Evolutionary conservation across 202 grass and related monocot species (phyloP), one percentile per base, ranked within the genome.

Genomic region (Digitaria exilis): DNA sequence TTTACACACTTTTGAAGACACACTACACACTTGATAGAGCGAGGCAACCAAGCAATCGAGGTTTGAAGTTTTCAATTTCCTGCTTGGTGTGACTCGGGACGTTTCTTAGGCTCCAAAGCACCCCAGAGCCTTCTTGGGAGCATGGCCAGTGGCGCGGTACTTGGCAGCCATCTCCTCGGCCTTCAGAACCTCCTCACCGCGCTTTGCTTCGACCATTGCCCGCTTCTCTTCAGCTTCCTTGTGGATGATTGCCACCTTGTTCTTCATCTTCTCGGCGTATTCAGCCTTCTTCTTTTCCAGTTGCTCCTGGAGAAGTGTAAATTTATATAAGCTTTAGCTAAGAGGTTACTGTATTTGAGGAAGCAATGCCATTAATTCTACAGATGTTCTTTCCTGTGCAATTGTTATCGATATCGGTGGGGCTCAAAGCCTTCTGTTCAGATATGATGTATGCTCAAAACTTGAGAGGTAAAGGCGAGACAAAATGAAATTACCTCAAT

Each of bases 201-300:
- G 74, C 80, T 79, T 86, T 30, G 96, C 96, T 87, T 93, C 92
- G 2, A 89, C 82, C 89, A 95, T 85, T 12, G 92, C 96, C 61
- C 87, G 82, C 83, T 98, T 95, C 89, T 98, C 96, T 66, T 95
- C 96, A 0, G 92, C 92, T 60, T 87, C 89, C 77, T 95, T 98
- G 80, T 98, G 96, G 73, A 98, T 77, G 29, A 87, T 72, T 9
- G 96, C 82, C 19, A 73, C 69, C 48, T 95, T 93, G 85, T 98
- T 98, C 87, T 95, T 95, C 92, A 98, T 93, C 82, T 91, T 93
- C 84, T 95, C 95, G 0, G 90, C 95, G 5, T 95, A 95, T 80
- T 93, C 96, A 16, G 92, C 96, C 76, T 95, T 98, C 85, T 92
- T 90, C 85, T 98, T 98, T 70, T 95, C 96, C 50, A 98, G 66